Evolutionary conservation across 2,329 filamentous ascomycete genomes (phyloP).

Genomic region (Colletotrichum phormii): DNA sequence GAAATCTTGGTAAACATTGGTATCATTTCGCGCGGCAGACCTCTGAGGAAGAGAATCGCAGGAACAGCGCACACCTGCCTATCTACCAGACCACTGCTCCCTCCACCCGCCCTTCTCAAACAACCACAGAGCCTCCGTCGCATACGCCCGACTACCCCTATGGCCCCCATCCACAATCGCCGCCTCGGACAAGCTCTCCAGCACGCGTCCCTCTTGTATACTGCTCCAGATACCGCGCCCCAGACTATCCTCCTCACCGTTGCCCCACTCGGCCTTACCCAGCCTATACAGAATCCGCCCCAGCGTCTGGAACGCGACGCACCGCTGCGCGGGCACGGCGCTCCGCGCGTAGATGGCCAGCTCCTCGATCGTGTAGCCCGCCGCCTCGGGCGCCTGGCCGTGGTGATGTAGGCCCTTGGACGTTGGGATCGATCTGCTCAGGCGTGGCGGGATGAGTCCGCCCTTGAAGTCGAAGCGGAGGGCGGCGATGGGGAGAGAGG

Average conservation of each 20-base stretch:
- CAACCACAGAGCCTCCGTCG: slow-evolving; percentile 90
- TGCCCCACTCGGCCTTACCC: slow-evolving; percentile 78
- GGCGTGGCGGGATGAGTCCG: slow-evolving; percentile 80
- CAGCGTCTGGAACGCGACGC: slow-evolving; percentile 90
- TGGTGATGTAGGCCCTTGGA: slow-evolving; percentile 92
- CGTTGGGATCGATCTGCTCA: slow-evolving; percentile 79
- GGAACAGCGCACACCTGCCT: slow-evolving; percentile 32
- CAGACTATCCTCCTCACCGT: slow-evolving; percentile 66
- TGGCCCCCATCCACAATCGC: slow-evolving; percentile 77
- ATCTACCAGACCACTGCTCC: slow-evolving; percentile 69
- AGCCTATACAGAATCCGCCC: slow-evolving; percentile 87
- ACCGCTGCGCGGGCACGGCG: slow-evolving; percentile 86
- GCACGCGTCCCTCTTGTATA: slow-evolving; percentile 79
- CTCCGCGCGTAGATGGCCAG: slow-evolving; percentile 84
- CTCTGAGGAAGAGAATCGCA: too few relatives aligned
- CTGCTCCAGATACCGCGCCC: slow-evolving; percentile 86
- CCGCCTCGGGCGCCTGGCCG: slow-evolving; percentile 89
- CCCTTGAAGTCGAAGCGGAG: slow-evolving; percentile 93
- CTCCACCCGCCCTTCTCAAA: slow-evolving; percentile 79
- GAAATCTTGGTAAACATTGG: not conserved
- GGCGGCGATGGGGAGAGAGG: slow-evolving; percentile 77
- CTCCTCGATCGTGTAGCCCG: slow-evolving; percentile 93
- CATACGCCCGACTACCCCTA: slow-evolving; percentile 84
- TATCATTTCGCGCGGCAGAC: not conserved
- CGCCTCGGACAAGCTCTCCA: slow-evolving; percentile 83